Evolutionary conservation across 2,329 filamentous ascomycete species (phyloP).

Genomic region (Exserohilum rostratum): DNA sequence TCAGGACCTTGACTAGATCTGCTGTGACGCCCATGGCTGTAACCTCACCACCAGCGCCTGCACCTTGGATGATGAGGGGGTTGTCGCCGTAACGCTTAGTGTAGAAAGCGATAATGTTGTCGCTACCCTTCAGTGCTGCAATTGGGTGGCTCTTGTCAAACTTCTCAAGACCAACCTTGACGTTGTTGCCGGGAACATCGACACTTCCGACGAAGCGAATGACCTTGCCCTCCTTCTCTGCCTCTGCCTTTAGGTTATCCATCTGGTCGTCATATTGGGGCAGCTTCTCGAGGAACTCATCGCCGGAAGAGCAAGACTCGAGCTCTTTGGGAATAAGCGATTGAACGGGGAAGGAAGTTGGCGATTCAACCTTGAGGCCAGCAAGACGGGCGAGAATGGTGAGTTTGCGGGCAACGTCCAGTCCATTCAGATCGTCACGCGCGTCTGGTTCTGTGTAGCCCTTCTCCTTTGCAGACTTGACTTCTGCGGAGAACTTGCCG

Average conservation of each 20-base stretch:
- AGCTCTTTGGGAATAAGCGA: slow-evolving; percentile 89
- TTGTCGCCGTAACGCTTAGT: slow-evolving; percentile 91
- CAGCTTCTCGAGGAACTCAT: slow-evolving; percentile 84
- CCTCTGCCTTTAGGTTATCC: slow-evolving; percentile 84
- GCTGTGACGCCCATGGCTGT: slow-evolving; percentile 98
- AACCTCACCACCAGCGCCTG: slow-evolving; percentile 90
- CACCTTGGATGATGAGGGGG: slow-evolving; percentile 92
- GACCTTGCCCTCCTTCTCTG: slow-evolving; percentile 86
- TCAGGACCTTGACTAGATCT: slow-evolving; percentile 87
- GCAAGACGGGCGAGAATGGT: slow-evolving; percentile 90
- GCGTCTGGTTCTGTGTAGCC: slow-evolving; percentile 93
- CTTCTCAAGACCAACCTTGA: slow-evolving; percentile 92
- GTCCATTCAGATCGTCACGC: slow-evolving; percentile 82
- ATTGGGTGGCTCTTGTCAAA: slow-evolving; percentile 85
- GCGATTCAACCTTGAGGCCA: slow-evolving; percentile 79
- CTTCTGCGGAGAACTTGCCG: slow-evolving; percentile 88
- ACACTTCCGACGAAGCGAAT: slow-evolving; percentile 94
- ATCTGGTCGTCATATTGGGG: slow-evolving; percentile 87
- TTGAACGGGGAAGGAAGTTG: slow-evolving; percentile 90
- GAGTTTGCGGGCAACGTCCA: slow-evolving; percentile 93
- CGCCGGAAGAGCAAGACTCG: slow-evolving; percentile 74
- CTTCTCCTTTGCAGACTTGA: slow-evolving; percentile 87
- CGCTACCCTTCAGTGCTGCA: slow-evolving; percentile 91
- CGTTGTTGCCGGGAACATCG: slow-evolving; percentile 77
- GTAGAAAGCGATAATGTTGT: slow-evolving; percentile 99